Percentiles rank a stretch among this genome's conserved stretches.
Conservation (phyloP, 257 asterid species). For the Solanum tacnaense region DNA sequence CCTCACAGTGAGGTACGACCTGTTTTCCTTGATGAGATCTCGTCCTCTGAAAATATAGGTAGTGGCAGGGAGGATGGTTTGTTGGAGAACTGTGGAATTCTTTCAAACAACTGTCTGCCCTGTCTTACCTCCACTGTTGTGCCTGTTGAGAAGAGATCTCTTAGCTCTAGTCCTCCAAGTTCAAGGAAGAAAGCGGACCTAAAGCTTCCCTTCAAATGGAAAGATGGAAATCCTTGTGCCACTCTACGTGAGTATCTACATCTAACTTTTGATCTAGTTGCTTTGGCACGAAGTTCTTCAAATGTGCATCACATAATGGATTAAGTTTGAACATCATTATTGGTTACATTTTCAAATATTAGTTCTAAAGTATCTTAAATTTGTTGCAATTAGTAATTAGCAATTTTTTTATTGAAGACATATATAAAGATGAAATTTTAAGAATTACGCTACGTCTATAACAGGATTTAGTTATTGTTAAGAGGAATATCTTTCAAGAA, state of each 20-base stretch:
- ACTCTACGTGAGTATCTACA: conserved; percentile 44
- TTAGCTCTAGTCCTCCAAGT: conserved; percentile 61
- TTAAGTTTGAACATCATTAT: not conserved
- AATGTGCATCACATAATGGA: not conserved
- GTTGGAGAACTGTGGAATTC: conserved; percentile 64
- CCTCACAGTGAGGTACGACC: conserved; percentile 23
- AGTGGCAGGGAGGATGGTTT: conserved; percentile 36
- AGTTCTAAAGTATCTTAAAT: not conserved
- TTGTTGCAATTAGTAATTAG: not conserved
- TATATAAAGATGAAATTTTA: not conserved
- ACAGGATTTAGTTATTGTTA: not conserved
- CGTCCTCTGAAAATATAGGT: conserved; percentile 31
- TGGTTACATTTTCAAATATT: not conserved
- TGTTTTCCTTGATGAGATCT: conserved; percentile 30
- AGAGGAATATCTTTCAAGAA: not conserved
- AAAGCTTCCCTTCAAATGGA: conserved; percentile 72
- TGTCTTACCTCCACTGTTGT: conserved; percentile 69
- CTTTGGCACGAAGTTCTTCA: not conserved
- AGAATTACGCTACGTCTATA: not conserved
- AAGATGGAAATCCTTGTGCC: conserved; percentile 58
- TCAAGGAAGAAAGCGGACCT: conserved; percentile 58
- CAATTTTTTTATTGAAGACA: not conserved
- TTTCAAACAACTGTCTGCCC: conserved; percentile 71
- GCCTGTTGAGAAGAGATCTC: conserved; percentile 50
- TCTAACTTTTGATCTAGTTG: not conserved